Evolutionary conservation across 352 stramenopile species (phyloP).

Genomic region (Phytophthora sp.): DNA sequence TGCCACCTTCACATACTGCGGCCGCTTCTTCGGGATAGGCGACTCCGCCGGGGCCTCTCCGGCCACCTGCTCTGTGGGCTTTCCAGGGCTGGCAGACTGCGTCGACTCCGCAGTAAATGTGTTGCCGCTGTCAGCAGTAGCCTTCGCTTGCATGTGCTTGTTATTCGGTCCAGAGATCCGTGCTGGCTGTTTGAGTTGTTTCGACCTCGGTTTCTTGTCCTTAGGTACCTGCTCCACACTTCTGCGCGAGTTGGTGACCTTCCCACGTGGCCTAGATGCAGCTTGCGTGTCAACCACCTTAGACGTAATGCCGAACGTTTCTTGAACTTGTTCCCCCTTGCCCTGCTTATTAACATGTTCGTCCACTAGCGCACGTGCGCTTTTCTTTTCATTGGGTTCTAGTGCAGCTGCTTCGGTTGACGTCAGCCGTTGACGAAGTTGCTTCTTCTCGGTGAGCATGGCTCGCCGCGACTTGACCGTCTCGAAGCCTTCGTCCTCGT

Average conservation of each 20-base stretch:
- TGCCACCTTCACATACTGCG: conserved; percentile 9
- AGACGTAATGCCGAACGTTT: conserved; percentile 1
- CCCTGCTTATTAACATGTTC: conserved; percentile 20
- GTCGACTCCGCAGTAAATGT: neutral
- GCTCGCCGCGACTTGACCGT: conserved; percentile 38
- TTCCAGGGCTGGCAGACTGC: neutral
- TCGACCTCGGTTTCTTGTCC: conserved; percentile 20
- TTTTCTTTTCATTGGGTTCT: conserved; percentile 17
- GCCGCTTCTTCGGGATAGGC: conserved; percentile 13
- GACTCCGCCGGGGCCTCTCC: conserved; percentile 27
- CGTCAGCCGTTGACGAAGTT: conserved; percentile 24
- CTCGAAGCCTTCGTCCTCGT: conserved; percentile 28
- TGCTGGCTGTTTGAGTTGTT: conserved; percentile 8
- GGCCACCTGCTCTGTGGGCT: conserved; percentile 28
- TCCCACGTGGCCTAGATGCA: conserved; percentile 13
- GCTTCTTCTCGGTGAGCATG: conserved; percentile 35
- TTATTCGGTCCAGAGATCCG: conserved; percentile 6
- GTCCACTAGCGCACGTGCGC: neutral
- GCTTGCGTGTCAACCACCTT: conserved; percentile 8
- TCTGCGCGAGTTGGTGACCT: conserved; percentile 1
- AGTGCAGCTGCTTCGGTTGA: conserved; percentile 13
- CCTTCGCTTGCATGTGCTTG: conserved; percentile 10
- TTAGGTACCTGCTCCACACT: neutral
- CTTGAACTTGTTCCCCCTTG: conserved; percentile 28
- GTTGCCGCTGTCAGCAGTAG: neutral